Conservation (phyloP, 1,284 basidiomycete genomes). For the Pterula multifida region DNA sequence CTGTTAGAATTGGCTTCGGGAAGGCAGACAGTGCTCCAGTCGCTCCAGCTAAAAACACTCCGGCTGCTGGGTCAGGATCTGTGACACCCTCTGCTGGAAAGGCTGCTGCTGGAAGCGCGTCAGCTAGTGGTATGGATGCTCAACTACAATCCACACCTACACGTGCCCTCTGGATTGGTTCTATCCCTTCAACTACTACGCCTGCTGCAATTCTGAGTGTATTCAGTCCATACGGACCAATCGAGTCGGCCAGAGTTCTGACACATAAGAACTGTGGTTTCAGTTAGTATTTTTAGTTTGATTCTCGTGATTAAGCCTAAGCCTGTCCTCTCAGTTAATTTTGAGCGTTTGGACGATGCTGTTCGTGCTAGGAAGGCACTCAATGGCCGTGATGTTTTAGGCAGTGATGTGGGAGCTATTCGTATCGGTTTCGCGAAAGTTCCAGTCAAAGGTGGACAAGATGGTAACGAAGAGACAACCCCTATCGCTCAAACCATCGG, state of each 20-base stretch:
- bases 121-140: constrained; percentile 59
- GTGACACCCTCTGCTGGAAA: constrained; percentile 49
- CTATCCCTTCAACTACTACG: constrained; percentile 87
- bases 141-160: constrained; percentile 81
- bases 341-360: constrained; percentile 93
- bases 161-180: constrained; percentile 91
- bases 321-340: constrained; percentile 67
- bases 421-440: constrained; percentile 95
- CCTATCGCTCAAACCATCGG: constrained; percentile 68
- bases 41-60: constrained; percentile 69
- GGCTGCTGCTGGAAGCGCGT: constrained; percentile 27
- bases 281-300: constrained; percentile 42
- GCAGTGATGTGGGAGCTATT: constrained; percentile 90
- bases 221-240: constrained; percentile 93
- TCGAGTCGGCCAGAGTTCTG: constrained; percentile 91
- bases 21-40: constrained; percentile 92
- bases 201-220: constrained; percentile 85
- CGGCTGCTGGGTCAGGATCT: constrained; percentile 41
- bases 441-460: constrained; percentile 75
- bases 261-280: constrained; percentile 97
- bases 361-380: constrained; percentile 89
- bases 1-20: constrained; percentile 94
- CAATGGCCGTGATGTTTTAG: constrained; percentile 90
- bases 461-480: constrained; percentile 54
- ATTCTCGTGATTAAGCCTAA: constrained; percentile 9